Base-by-base conservation (phyloP, 176 grass and related monocot species). In the Pontederia crassipes region DNA sequence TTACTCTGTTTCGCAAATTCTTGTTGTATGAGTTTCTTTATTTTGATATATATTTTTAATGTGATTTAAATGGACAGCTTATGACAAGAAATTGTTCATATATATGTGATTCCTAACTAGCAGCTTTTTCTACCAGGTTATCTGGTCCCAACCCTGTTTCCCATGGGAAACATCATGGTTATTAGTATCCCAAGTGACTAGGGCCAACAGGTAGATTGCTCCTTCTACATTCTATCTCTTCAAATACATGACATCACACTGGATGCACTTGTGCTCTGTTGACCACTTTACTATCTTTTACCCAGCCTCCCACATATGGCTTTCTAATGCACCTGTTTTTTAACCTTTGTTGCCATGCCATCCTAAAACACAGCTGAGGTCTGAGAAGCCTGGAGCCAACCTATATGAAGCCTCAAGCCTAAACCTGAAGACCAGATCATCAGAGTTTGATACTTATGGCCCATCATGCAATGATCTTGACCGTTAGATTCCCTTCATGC, bases 391-490 rank as follows among this genome's bases (percentile, higher is more conserved):
- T 69, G 66, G 66, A 69, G 66, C 28, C 66, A 56, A 28, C 66
- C 66, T 56, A 69, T 69, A 46, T 56, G 66, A 69, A 69, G 66
- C 66, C 66, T 69, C 52, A 27, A 69, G 66, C 66, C 66, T 69
- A 69, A 69, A 69, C 66, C 66, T 46, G 66, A 69, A 55, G 66
- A 69, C 29, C 66, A 57, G 66, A 69, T 46, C 52, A 69, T 47
- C 50, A 55, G 53, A 57, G n/a, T 46, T 32, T 26, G 66, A 69
- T 51, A 69, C 24, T 46, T n/a, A 46, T 46, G 18, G 54, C 52
- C 66, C 52, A 28, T 40, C 32, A 69, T 46, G 52, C 10, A 45
- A 55, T 47, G 29, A 69, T 69, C 35, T 26, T 67, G 40, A 20
- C 28, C 50, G 16, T 54, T 69, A 46, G 46, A 28, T 65, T 50